A percentile compares a stretch with the other conserved stretches of the same genome.
These are phyloP conservation scores for Monosporozyma solicola DNA, from an alignment of 805 yeast species.

Conservation along the genomic window DNA sequence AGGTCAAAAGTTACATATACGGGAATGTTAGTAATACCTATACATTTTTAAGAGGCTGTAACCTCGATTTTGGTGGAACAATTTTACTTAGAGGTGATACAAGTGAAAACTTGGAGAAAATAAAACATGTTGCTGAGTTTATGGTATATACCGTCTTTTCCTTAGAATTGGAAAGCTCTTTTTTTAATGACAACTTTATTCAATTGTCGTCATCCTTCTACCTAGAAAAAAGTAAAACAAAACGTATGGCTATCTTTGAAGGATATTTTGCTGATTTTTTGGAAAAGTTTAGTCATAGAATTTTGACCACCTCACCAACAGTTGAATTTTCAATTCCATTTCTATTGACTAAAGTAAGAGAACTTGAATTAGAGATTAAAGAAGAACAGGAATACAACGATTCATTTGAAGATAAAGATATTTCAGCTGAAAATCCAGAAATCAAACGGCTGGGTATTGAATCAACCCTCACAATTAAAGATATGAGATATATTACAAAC, in stretches of 20 bases:
- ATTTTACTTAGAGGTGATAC: conserved; percentile 77
- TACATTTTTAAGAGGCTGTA: conserved; percentile 72
- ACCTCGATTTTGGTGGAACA: conserved; percentile 68
- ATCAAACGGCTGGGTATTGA: conserved; percentile 17
- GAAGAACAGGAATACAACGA: conserved; percentile 20
- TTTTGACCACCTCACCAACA: conserved; percentile 78
- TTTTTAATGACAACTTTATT: conserved; percentile 62
- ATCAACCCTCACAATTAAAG: conserved; percentile 28
- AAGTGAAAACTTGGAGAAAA: conserved; percentile 48
- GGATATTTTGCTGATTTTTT: conserved; percentile 34
- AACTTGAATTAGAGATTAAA: conserved; percentile 36
- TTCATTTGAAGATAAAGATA: conserved; percentile 18
- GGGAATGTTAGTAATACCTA: conserved; percentile 56
- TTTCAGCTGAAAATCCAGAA: conserved; percentile 8
- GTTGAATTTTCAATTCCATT: conserved; percentile 67
- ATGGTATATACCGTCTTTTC: conserved; percentile 74
- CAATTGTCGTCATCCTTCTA: conserved; percentile 37
- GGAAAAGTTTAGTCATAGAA: conserved; percentile 37
- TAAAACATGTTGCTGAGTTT: conserved; percentile 74
- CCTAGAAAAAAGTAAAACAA: conserved; percentile 12
- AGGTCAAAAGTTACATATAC: conserved; percentile 56
- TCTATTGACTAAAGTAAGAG: conserved; percentile 45
- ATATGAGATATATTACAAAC: conserved; percentile 25
- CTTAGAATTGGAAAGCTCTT: conserved; percentile 66
- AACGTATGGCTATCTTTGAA: conserved; percentile 10